phyloP scores from a whole-genome alignment of 139 green algal species.

The Chlorella sp. region DNA sequence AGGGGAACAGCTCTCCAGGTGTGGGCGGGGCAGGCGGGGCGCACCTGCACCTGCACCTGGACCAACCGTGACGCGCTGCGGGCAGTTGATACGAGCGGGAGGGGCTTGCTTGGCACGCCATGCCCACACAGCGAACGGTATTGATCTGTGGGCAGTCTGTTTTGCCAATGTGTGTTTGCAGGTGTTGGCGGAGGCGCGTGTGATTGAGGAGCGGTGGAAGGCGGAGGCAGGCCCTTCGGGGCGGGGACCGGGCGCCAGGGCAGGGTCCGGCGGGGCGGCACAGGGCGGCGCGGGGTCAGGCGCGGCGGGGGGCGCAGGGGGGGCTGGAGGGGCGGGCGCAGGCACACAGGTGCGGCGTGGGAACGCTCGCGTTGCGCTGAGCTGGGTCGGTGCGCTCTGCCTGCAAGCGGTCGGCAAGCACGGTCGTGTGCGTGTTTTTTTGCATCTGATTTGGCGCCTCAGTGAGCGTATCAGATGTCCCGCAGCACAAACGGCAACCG shows the following conservation, averaged over 20 bases:
- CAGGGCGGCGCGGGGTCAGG: neutral
- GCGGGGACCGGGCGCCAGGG: neutral
- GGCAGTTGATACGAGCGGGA: neutral
- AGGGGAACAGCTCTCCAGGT: neutral
- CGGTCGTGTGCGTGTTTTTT: too few relatives aligned
- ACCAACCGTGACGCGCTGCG: neutral
- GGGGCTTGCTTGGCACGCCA: neutral
- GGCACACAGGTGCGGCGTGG: neutral
- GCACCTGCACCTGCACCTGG: neutral
- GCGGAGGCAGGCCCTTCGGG: neutral
- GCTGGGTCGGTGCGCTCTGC: too few relatives aligned
- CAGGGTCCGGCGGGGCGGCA: too few relatives aligned
- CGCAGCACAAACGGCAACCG: too few relatives aligned
- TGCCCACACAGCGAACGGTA: neutral
- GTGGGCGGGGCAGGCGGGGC: neutral
- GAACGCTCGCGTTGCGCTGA: neutral
- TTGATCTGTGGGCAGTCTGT: neutral
- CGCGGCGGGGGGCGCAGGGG: neutral
- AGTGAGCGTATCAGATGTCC: too few relatives aligned
- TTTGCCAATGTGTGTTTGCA: neutral
- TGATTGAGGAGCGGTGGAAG: neutral
- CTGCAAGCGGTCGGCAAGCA: too few relatives aligned
- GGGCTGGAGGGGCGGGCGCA: neutral
- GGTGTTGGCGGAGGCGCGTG: neutral
- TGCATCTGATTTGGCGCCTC: too few relatives aligned